phyloP scores from a whole-genome alignment of 2,329 filamentous ascomycete species.

The Penicillium sp. region DNA sequence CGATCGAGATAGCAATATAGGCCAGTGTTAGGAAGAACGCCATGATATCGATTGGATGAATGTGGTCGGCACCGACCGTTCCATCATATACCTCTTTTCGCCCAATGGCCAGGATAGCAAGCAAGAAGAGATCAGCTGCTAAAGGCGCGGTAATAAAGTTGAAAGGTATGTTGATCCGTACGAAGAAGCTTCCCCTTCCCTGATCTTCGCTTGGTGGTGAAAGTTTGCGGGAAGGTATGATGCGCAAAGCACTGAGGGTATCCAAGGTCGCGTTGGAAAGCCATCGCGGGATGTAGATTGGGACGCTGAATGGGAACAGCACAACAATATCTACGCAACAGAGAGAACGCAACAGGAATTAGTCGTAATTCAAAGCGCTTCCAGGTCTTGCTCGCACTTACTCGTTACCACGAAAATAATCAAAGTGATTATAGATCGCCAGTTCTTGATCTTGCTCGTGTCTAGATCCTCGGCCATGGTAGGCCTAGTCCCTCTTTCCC shows the following conservation, averaged over 20 bases:
- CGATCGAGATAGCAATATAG: slow-evolving; percentile 77
- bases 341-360: slow-evolving; percentile 4
- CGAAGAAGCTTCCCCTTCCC: slow-evolving; percentile 45
- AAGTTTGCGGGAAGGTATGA: slow-evolving; percentile 54
- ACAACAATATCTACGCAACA: slow-evolving; percentile 64
- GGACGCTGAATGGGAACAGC: slow-evolving; percentile 69
- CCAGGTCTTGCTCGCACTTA: slow-evolving; percentile 51
- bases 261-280: slow-evolving; percentile 53
- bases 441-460: slow-evolving; percentile 62
- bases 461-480: slow-evolving; percentile 47
- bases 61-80: slow-evolving; percentile 67
- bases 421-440: slow-evolving; percentile 72
- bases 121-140: slow-evolving; percentile 70
- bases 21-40: slow-evolving; percentile 73
- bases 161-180: slow-evolving; percentile 63
- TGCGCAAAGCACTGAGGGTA: slow-evolving; percentile 51
- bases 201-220: slow-evolving; percentile 31
- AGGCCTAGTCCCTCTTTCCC: not conserved
- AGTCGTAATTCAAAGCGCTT: not conserved
- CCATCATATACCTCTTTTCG: slow-evolving; percentile 69
- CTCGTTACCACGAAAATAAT: slow-evolving; percentile 71
- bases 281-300: slow-evolving; percentile 61
- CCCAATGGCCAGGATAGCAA: slow-evolving; percentile 71
- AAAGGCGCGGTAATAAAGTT: slow-evolving; percentile 73
- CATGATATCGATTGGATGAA: slow-evolving; percentile 74